phyloP scores from a whole-genome alignment of 2,329 filamentous ascomycete species.

The Ophiostoma sp. region DNA sequence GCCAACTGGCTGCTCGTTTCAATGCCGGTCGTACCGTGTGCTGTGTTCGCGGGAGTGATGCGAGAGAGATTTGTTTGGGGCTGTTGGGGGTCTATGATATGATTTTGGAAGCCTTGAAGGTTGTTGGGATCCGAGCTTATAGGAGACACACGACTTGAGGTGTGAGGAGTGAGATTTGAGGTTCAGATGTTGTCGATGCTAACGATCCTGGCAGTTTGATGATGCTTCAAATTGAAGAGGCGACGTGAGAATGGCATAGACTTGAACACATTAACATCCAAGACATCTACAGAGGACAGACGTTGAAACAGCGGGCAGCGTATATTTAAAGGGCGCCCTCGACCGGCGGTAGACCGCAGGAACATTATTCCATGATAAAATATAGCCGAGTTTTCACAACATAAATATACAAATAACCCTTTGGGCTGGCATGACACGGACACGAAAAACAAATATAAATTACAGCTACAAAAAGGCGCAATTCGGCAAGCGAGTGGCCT shows the following conservation, averaged over 20 bases:
- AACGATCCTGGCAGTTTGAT: background rate
- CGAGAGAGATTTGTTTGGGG: background rate
- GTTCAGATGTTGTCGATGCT: background rate
- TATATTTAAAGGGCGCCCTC: slow-evolving; percentile 2
- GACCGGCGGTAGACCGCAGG: background rate
- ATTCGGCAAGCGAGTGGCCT: background rate
- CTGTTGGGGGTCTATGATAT: background rate
- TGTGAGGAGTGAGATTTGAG: background rate
- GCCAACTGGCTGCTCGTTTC: background rate
- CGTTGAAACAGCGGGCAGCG: background rate
- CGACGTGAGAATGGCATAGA: background rate
- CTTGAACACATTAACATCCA: background rate
- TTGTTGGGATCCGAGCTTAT: too few relatives aligned
- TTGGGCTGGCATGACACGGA: background rate
- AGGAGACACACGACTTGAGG: background rate
- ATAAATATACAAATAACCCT: background rate
- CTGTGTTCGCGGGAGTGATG: background rate
- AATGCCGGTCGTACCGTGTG: background rate
- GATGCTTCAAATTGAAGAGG: too few relatives aligned
- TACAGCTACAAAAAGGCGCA: background rate
- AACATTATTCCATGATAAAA: slow-evolving; percentile 1
- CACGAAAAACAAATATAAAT: background rate
- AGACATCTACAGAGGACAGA: background rate
- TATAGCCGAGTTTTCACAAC: background rate
- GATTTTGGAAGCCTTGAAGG: too few relatives aligned